Conservation (phyloP, 768 basidiomycete species). For the Lentinula sp. region DNA sequence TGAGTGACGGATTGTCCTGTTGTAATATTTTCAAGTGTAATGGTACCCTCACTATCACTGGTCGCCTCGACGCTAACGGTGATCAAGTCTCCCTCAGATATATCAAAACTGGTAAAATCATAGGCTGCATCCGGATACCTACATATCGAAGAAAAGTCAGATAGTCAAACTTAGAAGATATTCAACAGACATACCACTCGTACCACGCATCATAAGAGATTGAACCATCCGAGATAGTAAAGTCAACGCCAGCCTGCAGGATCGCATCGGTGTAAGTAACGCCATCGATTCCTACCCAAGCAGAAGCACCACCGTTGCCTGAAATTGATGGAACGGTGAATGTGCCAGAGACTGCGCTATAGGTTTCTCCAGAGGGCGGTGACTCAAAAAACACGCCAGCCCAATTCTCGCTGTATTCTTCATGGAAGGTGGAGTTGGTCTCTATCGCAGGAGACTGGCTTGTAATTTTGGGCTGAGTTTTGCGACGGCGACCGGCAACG, state of each 20-base stretch:
- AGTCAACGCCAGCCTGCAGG: constrained; percentile 3
- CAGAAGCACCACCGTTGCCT: constrained; percentile 6
- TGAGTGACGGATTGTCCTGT: neutral
- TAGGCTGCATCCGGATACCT: neutral
- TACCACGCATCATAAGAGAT: neutral
- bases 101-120: neutral
- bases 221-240: neutral
- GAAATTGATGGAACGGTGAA: neutral
- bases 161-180: neutral
- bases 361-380: neutral
- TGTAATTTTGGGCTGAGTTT: neutral
- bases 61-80: neutral
- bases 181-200: neutral
- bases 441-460: neutral
- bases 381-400: neutral
- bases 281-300: constrained; percentile 8
- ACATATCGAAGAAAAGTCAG: neutral
- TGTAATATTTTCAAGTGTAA: constrained; percentile 3
- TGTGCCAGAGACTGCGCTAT: constrained; percentile 4
- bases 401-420: neutral
- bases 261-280: constrained; percentile 1
- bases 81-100: constrained; percentile 4
- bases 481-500: constrained; percentile 1
- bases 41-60: neutral
- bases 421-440: neutral